phyloP scores from a whole-genome alignment of 1,139 yeast species.

The Magnusiomyces sp. region DNA sequence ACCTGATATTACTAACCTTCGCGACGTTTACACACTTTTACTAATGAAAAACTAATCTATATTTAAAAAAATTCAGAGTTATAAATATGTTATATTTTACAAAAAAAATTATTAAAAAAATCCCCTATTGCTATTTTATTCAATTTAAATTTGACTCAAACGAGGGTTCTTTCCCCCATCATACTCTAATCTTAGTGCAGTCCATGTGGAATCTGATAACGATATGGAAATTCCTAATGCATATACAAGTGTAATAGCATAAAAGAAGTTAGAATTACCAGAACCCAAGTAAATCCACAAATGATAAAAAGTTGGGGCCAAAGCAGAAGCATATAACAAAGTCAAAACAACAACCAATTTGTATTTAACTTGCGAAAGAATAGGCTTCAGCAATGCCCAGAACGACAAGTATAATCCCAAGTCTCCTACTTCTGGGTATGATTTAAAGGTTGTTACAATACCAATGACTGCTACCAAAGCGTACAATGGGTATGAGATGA shows the following conservation, averaged over 20 bases:
- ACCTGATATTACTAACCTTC: too few relatives aligned
- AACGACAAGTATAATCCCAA: constrained; percentile 59
- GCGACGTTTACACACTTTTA: too few relatives aligned
- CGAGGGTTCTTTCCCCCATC: constrained; percentile 36
- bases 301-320: constrained; percentile 86
- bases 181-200: constrained; percentile 63
- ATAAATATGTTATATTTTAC: background rate
- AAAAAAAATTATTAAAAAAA: background rate
- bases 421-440: constrained; percentile 88
- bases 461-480: constrained; percentile 56
- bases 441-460: constrained; percentile 63
- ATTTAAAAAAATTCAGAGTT: background rate
- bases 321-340: constrained; percentile 42
- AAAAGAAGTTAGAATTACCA: constrained; percentile 93
- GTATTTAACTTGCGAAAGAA: constrained; percentile 34
- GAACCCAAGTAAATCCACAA: constrained; percentile 93
- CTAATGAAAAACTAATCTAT: background rate
- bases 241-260: constrained; percentile 82
- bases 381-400: constrained; percentile 48
- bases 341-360: constrained; percentile 38
- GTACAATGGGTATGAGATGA: constrained; percentile 47
- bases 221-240: constrained; percentile 63
- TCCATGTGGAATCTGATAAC: constrained; percentile 77
- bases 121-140: background rate
- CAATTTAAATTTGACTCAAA: constrained; percentile 10